Base-by-base conservation (phyloP, 2,329 filamentous ascomycete genomes). In the Magnaporthiopsis rhizophila region DNA sequence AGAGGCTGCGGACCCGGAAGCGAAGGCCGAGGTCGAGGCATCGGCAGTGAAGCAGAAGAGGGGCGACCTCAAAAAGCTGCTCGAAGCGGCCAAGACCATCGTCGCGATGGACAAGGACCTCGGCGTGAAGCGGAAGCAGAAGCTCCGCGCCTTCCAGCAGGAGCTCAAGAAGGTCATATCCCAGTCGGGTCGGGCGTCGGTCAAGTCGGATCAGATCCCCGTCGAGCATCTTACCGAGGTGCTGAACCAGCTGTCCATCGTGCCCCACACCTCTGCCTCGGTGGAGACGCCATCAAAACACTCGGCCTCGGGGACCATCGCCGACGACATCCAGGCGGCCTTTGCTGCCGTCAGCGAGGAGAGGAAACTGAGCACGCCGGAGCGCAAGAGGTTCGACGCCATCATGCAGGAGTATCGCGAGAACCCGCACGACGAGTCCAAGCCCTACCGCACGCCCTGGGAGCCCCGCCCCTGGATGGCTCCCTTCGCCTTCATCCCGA, bases 371-470 rank as follows among this genome's bases (percentile, higher is more conserved):
- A 78, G 80, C 3, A 76, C 79, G 24, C 74, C 79, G 1, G 88
- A 88, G 72, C 79, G 84, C 67, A 72, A 76, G 64, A 77, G 81
- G 63, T 80, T 90, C 28, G 77, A 80, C 64, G 67, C 74, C 58
- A 79, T 91, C 28, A 82, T 95, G 60, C 78, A 80, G 64, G 79
- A 84, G 69, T 84, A 90, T 72, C 80, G 82, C 65, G 86, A 92
- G 73, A 96, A 97, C 77, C 89, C 91, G 0, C 77, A 89, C 66
- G 91, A 97, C 76, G 77, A 77, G 60, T 78, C 75, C 65, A 96
- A 96, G 78, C 91, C 95, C 3, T 99, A 99, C 74, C 84, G 84
- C 5, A 97, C 93, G 1, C 95, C 95, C 15, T 99, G 95, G 95
- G 79, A 83, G 68, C 95, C 95, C 15, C 84, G 92, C 64, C 84